Evolutionary conservation across 148 eudicot species (phyloP), one percentile per base, ranked within the genome.

Genomic region (Fallopia convolvulus): DNA sequence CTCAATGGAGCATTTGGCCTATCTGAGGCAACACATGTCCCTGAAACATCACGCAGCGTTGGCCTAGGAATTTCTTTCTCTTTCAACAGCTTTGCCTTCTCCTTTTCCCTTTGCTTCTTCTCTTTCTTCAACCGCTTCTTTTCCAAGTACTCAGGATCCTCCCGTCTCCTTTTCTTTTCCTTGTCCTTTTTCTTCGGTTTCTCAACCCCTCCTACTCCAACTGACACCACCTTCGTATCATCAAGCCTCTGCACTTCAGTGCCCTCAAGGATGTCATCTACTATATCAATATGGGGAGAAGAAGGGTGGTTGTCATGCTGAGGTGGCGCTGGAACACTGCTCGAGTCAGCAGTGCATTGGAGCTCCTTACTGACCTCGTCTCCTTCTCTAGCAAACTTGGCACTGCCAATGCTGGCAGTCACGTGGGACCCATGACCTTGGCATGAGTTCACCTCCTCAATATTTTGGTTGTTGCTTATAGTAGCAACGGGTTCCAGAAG

Each of bases 401-500:
- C 97, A 77, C 99, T 91, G 75, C 99, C 94, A 11, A 95, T 91
- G 80, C 99, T 95, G 42, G 94, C 99, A 2, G 99, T 92, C 82
- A 92, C 81, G 23, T 86, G 89, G 48, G 99, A 95, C 33, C 93
- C 99, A 46, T 82, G 93, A 79, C 88, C 96, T 48, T 94, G 98
- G 80, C 94, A 89, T 0, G 97, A 92, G 81, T 90, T 91, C 39
- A 88, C 97, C 79, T 90, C 97, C 77, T 95, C 97, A 4, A 87
- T 66, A 71, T 87, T 85, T 78, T 90, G 92, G 55, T 73, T 73
- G 75, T 33, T 73, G 47, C 47, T 44, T 44, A 44, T 44, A 15
- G 14, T 11, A 17, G 46, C 15, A 68, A 68, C 20, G 5, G 44
- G 72, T 78, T 91, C 94, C 0, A 66, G 44, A 1, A 83, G 32